These are phyloP conservation scores for Yamadazyma blattariae DNA, from an alignment of 1,139 yeast species.

Conservation along the genomic window DNA sequence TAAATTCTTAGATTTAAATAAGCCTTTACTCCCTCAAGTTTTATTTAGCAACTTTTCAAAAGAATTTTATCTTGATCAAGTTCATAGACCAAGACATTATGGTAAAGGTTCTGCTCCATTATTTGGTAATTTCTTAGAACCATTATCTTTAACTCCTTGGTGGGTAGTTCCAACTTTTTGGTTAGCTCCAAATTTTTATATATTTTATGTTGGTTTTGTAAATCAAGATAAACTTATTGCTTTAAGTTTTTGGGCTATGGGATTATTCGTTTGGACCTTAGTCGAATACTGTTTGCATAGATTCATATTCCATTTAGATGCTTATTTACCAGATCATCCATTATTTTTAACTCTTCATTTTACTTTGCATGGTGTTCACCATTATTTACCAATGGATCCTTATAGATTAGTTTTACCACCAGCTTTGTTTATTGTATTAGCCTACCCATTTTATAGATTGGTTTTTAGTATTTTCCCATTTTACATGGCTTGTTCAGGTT, in stretches of 20 bases:
- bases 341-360: constrained; percentile 79
- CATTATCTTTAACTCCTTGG: constrained; percentile 49
- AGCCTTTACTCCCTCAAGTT: constrained; percentile 80
- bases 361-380: constrained; percentile 93
- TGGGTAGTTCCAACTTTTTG: constrained; percentile 82
- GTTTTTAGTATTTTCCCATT: constrained; percentile 40
- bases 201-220: constrained; percentile 39
- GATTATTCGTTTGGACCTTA: constrained; percentile 88
- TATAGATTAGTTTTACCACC: constrained; percentile 96
- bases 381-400: constrained; percentile 95
- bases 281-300: constrained; percentile 87
- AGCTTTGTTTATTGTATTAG: constrained; percentile 56
- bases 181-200: constrained; percentile 72
- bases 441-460: constrained; percentile 41
- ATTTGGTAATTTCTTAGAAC: constrained; percentile 49
- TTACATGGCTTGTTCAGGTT: constrained; percentile 53
- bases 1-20: constrained; percentile 79
- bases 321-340: constrained; percentile 77
- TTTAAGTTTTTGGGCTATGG: constrained; percentile 50
- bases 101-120: constrained; percentile 83
- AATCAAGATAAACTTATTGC: constrained; percentile 35
- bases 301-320: constrained; percentile 88
- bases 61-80: constrained; percentile 91
- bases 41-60: constrained; percentile 70
- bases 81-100: constrained; percentile 92